Evolutionary conservation across 164 flowering plant species (phyloP).

Genomic region (Aristolochia contorta): DNA sequence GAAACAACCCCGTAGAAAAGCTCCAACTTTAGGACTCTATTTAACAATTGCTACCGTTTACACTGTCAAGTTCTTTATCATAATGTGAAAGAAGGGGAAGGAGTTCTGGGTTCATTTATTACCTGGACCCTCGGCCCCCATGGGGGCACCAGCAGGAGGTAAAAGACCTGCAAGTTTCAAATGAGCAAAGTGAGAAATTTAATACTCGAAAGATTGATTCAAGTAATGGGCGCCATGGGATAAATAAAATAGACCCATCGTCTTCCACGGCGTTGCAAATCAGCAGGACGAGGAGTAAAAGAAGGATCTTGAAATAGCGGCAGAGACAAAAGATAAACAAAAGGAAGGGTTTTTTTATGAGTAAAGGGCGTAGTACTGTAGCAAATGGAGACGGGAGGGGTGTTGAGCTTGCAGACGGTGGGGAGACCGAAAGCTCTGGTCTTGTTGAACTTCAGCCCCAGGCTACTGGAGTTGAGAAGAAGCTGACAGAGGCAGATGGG

Average conservation of each 20-base stretch:
- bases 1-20: no score
- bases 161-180: no score
- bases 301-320: not conserved
- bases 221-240: not conserved
- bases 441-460: slow-evolving; percentile 29
- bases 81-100: no score
- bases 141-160: no score
- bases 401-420: slow-evolving; percentile 28
- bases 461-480: slow-evolving; percentile 19
- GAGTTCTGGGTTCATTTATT: no score
- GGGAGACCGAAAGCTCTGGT: slow-evolving; percentile 49
- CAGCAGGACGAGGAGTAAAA: not conserved
- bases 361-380: slow-evolving; percentile 1
- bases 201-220: not conserved
- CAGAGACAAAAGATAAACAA: no score
- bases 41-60: no score
- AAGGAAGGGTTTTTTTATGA: not conserved
- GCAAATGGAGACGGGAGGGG: slow-evolving; percentile 40
- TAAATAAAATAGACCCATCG: not conserved
- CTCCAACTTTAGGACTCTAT: no score
- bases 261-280: not conserved
- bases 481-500: slow-evolving; percentile 58
- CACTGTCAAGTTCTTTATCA: no score
- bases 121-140: no score
- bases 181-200: no score